Evolutionary conservation across 2,329 filamentous ascomycete genomes (phyloP).

Genomic region (Aaosphaeria arxii): DNA sequence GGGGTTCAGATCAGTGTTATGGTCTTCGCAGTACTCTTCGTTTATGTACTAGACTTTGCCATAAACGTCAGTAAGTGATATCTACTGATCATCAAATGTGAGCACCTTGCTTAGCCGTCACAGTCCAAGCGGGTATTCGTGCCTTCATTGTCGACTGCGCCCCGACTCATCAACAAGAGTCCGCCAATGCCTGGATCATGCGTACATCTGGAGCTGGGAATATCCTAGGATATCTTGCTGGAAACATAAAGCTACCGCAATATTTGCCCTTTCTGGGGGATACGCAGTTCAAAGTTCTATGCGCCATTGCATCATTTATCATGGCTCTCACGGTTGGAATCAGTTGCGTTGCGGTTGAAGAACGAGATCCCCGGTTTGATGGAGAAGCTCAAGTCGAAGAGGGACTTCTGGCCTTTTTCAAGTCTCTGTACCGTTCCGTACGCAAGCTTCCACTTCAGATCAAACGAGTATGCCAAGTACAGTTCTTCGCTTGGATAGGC

Average conservation of each 20-base stretch:
- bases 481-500: conserved; percentile 79
- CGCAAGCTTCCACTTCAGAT: conserved; percentile 78
- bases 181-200: conserved; percentile 91
- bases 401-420: conserved; percentile 77
- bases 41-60: conserved; percentile 89
- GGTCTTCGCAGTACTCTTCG: conserved; percentile 75
- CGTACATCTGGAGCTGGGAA: conserved; percentile 84
- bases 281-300: conserved; percentile 91
- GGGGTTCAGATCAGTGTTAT: conserved; percentile 67
- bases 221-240: conserved; percentile 84
- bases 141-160: conserved; percentile 93
- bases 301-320: conserved; percentile 75
- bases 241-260: conserved; percentile 74
- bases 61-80: conserved; percentile 75
- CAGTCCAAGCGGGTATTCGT: conserved; percentile 84
- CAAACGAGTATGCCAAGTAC: conserved; percentile 66
- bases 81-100: not conserved
- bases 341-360: conserved; percentile 67
- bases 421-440: conserved; percentile 72
- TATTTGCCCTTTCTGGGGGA: conserved; percentile 77
- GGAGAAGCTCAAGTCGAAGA: conserved; percentile 58
- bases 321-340: conserved; percentile 68
- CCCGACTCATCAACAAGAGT: conserved; percentile 88
- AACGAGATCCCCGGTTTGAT: conserved; percentile 77
- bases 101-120: not conserved